These are phyloP conservation scores for Penicillium tannophilum DNA, from an alignment of 495 filamentous ascomycete genomes.

Conservation along the genomic window DNA sequence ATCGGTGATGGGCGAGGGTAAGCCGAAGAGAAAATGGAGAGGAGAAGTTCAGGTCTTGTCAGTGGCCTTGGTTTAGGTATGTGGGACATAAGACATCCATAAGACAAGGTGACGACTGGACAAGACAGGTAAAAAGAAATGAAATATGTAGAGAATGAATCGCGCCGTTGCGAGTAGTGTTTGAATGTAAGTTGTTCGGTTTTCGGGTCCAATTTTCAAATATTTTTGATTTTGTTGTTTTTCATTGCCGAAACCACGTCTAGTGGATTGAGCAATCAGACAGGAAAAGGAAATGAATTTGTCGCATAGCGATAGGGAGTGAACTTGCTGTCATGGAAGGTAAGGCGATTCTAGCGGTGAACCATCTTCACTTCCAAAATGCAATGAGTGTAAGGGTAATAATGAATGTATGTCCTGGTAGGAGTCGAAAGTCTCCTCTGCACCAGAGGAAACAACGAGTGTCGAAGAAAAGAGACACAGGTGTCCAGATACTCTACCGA, in stretches of 20 bases:
- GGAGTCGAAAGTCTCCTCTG: conserved; percentile 13
- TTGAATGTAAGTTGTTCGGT: conserved; percentile 3
- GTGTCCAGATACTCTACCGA: neutral
- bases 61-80: neutral
- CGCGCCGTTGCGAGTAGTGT: conserved; percentile 16
- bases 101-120: conserved; percentile 9
- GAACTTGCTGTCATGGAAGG: conserved; percentile 15
- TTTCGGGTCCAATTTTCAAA: conserved; percentile 14
- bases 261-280: neutral
- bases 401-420: conserved; percentile 15
- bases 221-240: conserved; percentile 29
- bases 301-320: conserved; percentile 20
- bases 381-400: conserved; percentile 1
- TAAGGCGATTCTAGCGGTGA: neutral
- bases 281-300: conserved; percentile 24
- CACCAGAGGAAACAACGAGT: neutral
- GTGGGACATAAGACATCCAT: neutral
- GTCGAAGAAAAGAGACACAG: neutral
- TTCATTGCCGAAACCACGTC: conserved; percentile 9
- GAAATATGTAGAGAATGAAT: conserved; percentile 24
- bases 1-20: conserved; percentile 9
- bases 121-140: conserved; percentile 22
- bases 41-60: conserved; percentile 9
- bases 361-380: neutral
- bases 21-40: conserved; percentile 26